phyloP scores from a whole-genome alignment of 2,329 filamentous ascomycete species.

The Colletotrichum viniferum region DNA sequence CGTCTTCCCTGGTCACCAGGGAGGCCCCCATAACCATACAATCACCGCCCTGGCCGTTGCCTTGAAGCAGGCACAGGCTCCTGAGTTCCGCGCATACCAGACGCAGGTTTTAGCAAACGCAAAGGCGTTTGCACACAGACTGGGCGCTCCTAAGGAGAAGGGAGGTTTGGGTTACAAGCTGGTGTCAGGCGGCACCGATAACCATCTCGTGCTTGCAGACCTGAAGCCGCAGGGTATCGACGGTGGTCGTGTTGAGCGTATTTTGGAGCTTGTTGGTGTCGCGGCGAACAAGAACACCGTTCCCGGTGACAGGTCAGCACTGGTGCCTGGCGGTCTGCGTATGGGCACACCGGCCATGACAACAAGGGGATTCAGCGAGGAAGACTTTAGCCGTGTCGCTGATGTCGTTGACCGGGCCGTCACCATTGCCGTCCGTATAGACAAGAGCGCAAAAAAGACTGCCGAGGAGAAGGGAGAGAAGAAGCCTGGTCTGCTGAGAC shows the following conservation, averaged over 20 bases:
- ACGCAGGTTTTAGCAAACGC: conserved; percentile 88
- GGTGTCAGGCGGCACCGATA: conserved; percentile 94
- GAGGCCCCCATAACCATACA: conserved; percentile 98
- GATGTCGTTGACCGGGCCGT: conserved; percentile 87
- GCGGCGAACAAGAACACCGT: conserved; percentile 99
- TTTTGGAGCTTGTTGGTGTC: conserved; percentile 90
- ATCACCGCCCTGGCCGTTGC: conserved; percentile 95
- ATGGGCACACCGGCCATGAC: conserved; percentile 99
- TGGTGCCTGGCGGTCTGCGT: conserved; percentile 90
- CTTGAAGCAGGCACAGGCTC: conserved; percentile 87
- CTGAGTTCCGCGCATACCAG: conserved; percentile 94
- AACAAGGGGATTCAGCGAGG: conserved; percentile 86
- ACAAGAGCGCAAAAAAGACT: conserved; percentile 73
- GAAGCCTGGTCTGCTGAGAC: conserved; percentile 66
- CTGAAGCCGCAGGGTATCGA: conserved; percentile 89
- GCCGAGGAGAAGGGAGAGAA: conserved; percentile 71
- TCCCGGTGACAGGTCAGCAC: conserved; percentile 89
- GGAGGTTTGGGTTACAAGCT: conserved; percentile 84
- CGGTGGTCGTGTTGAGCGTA: conserved; percentile 85
- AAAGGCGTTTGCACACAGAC: conserved; percentile 77
- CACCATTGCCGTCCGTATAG: conserved; percentile 75
- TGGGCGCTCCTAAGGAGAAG: conserved; percentile 72
- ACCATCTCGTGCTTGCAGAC: conserved; percentile 93
- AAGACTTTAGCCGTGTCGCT: conserved; percentile 86
- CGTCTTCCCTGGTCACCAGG: conserved; percentile 97